Conservation (phyloP, 768 basidiomycete species). For the Tylopilus sp. region DNA sequence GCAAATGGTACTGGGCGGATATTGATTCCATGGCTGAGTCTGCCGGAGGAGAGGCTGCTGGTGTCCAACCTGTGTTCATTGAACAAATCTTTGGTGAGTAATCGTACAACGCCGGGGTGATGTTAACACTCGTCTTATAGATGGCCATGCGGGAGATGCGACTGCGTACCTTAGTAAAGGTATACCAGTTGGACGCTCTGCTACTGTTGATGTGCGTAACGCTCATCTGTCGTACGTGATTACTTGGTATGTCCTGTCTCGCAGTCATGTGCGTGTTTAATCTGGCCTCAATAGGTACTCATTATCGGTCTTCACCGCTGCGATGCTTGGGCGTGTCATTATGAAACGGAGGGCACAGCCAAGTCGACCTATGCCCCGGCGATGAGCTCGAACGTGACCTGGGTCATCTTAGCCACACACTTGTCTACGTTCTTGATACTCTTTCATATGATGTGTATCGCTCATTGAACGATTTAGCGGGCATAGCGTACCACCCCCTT, state of each 20-base stretch:
- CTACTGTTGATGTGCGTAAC: constrained; percentile 86
- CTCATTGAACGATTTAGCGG: neutral
- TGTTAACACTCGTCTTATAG: constrained; percentile 40
- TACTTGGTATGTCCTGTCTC: constrained; percentile 66
- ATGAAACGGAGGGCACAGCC: constrained; percentile 48
- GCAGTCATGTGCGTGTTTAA: constrained; percentile 10
- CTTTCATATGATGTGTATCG: neutral
- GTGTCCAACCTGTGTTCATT: constrained; percentile 84
- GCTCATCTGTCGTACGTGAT: constrained; percentile 92
- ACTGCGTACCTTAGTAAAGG: constrained; percentile 58
- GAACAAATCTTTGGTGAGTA: constrained; percentile 87
- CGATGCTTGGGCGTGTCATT: constrained; percentile 75
- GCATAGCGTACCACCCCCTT: neutral
- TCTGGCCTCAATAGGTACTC: constrained; percentile 63
- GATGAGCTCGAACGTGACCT: neutral
- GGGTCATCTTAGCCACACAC: constrained; percentile 3
- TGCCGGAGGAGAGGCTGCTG: constrained; percentile 66
- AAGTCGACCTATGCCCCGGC: constrained; percentile 59
- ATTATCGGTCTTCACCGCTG: constrained; percentile 76
- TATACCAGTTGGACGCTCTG: constrained; percentile 78
- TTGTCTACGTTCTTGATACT: neutral
- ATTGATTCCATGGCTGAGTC: constrained; percentile 73
- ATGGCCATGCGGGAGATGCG: constrained; percentile 80
- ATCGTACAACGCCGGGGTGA: neutral
- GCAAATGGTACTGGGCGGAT: constrained; percentile 93